phyloP scores from a whole-genome alignment of 768 basidiomycete genomes.

The Chalciporus pseudorubinellus region DNA sequence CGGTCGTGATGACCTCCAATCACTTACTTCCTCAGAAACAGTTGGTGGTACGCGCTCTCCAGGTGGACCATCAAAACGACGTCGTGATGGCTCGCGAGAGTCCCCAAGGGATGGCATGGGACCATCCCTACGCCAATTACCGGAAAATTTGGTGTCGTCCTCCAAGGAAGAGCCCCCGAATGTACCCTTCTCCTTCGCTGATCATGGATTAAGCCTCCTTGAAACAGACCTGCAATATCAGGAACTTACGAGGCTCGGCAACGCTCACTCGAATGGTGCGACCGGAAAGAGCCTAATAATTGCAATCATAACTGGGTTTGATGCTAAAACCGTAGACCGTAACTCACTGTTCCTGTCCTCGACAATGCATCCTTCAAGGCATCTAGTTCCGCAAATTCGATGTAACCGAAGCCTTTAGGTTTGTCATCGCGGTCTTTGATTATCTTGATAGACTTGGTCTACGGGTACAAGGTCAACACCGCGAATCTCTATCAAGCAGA shows the following conservation, averaged over 20 bases:
- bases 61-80: slow-evolving; percentile 59
- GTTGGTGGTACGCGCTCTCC: slow-evolving; percentile 44
- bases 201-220: slow-evolving; percentile 9
- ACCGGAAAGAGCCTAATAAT: slow-evolving; percentile 62
- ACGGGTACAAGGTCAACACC: background rate
- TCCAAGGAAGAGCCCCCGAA: slow-evolving; percentile 51
- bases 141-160: slow-evolving; percentile 81
- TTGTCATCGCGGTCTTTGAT: slow-evolving; percentile 92
- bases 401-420: slow-evolving; percentile 97
- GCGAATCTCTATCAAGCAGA: background rate
- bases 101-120: slow-evolving; percentile 71
- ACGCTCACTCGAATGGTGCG: slow-evolving; percentile 88
- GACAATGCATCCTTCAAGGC: slow-evolving; percentile 80
- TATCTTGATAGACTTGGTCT: slow-evolving; percentile 87
- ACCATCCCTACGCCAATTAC: slow-evolving; percentile 83
- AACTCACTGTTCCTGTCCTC: slow-evolving; percentile 66
- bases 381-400: slow-evolving; percentile 89
- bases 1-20: slow-evolving; percentile 69
- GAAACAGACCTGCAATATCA: background rate
- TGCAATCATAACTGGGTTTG: background rate
- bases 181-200: slow-evolving; percentile 75
- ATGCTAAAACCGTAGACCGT: background rate
- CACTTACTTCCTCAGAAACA: slow-evolving; percentile 57
- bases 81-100: slow-evolving; percentile 62
- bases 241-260: slow-evolving; percentile 86